Evolutionary conservation across 1,139 yeast species (phyloP), one percentile per base, ranked within the genome.

Genomic region (Meyerozyma smithsonii): DNA sequence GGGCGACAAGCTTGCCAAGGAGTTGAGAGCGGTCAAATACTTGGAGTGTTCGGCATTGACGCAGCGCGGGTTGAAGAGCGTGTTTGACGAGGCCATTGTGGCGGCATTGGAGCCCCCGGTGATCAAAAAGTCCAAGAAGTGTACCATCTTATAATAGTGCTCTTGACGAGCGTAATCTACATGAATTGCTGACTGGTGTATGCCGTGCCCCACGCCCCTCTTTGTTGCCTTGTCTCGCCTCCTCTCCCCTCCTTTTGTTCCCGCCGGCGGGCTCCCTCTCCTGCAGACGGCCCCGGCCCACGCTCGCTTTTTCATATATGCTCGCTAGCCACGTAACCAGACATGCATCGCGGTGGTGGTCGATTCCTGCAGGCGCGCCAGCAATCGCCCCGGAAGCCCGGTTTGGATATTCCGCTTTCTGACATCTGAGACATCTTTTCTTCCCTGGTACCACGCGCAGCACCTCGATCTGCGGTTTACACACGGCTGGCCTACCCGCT

Each of bases 1-100:
- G 66, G 98, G 98, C 50, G 96, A 88, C 55, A 83, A 84, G 60
- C 75, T 92, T 51, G 97, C 98, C 35, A 84, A 85, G 63, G 97
- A 90, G 53, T 77, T 90, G 50, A 83, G 94, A 48, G 97, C 97
- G 11, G 96, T 92, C 40, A 90, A 90, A 64, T 92, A 92, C 62
- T 96, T 89, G 37, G 97, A 90, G 66, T 90, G 97, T 66, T 88
- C 97, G 12, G 97, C 97, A n/a, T 76, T 92, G 58, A 90, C 97
- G 41, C 97, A 90, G 69, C 82, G 90, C 61, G 97, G 97, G 11
- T 77, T 90, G 61, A 90, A 90, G 68, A 89, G 94, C 49, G 96
- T 90, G 25, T 90, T 90, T 64, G 97, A 90, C 60, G 97, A 90
- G 64, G 97, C 97, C 30, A 92, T 92, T 46, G 97, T 92, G 40